Evolutionary conservation across 805 yeast genomes (phyloP), one percentile per base, ranked within the genome.

Genomic region (Lachancea lanzarotensis): DNA sequence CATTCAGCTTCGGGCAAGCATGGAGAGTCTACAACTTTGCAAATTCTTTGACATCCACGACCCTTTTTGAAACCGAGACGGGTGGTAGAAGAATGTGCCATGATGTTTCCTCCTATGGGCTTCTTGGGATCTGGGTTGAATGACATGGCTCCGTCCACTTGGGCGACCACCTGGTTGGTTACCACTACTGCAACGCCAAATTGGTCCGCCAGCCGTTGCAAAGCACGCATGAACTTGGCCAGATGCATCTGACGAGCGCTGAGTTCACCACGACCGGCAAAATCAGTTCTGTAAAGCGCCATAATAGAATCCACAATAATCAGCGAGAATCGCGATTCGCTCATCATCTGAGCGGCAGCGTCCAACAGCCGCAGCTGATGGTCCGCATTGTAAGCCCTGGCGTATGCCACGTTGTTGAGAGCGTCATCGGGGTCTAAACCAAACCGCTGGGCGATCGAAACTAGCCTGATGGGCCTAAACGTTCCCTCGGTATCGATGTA

Each of bases 401-500:
- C 98, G 57, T 93, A 91, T 0, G 98, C 98, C 36, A 93, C 96
- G 57, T 93, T 93, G 63, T 90, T 95, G 54, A 93, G 72, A n/a
- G 95, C 95, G 60, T 88, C 96, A 56, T 84, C 89, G 17, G 93
- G 95, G 54, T 87, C 87, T 46, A 93, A 73, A 0, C 96, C 96
- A 61, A 84, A 93, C 54, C 98, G 73, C 60, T 82, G 82, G 2
- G 96, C 96, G 52, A 93, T 89, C 0, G 95, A 82, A 8, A 86
- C 84, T 53, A 93, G 72, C 56, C 98, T 76, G 36, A 82, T 83
- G 1, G 98, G 97, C 61, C 98, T 76, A 64, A 93, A 93, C 1
- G 98, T 93, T 16, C 97, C 96, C 62, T 91, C 98, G 0, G 98
- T 91, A 60, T 93, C 98, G 49, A 93, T 90, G 62, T 86, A 93